phyloP scores from a whole-genome alignment of 2,329 filamentous ascomycete genomes.

The Talaromyces islandicus region DNA sequence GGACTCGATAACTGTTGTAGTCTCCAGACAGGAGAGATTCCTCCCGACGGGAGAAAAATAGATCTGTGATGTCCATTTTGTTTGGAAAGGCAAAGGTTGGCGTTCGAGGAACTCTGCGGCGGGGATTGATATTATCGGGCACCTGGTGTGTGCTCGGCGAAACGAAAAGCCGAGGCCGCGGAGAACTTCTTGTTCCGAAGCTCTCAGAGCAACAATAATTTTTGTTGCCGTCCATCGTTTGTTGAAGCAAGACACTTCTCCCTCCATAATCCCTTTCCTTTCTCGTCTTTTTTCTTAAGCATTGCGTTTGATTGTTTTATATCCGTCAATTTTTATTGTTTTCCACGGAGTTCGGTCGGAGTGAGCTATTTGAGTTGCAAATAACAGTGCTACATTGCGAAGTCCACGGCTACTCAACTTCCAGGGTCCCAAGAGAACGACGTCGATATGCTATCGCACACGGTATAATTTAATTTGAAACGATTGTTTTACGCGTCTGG shows the following conservation, averaged over 20 bases:
- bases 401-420: neutral
- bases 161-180: slow-evolving; percentile 11
- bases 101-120: neutral
- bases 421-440: neutral
- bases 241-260: neutral
- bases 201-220: slow-evolving; percentile 2
- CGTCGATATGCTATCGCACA: neutral
- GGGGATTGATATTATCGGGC: slow-evolving; percentile 6
- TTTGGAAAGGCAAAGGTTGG: neutral
- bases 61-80: slow-evolving; percentile 83
- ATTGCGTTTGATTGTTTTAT: neutral
- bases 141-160: slow-evolving; percentile 11
- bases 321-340: neutral
- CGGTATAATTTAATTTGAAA: neutral
- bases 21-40: slow-evolving; percentile 82
- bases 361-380: neutral
- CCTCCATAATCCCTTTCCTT: neutral
- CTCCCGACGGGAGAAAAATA: slow-evolving; percentile 72
- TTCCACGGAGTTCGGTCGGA: neutral
- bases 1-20: slow-evolving; percentile 75
- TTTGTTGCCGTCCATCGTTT: neutral
- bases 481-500: neutral
- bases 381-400: neutral
- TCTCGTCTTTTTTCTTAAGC: neutral
- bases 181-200: slow-evolving; percentile 9